Conservation (phyloP, 495 filamentous ascomycete genomes). For the Tuber aestivum region DNA sequence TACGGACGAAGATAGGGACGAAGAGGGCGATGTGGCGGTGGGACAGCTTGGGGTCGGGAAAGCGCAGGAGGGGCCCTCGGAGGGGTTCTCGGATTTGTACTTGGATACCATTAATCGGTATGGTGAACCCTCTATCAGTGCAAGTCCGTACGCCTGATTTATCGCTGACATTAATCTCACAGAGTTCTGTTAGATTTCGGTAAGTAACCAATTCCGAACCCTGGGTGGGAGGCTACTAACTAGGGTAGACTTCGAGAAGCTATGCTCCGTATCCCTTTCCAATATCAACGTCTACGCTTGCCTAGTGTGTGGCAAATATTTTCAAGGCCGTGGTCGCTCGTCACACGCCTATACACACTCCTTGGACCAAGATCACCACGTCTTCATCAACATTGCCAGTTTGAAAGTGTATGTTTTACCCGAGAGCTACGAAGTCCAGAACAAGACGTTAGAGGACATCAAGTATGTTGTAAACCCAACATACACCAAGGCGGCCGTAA, state of each 20-base stretch:
- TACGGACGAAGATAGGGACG: slow-evolving; percentile 42
- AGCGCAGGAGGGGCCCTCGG: slow-evolving; percentile 65
- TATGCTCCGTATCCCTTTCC: slow-evolving; percentile 88
- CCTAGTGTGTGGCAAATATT: slow-evolving; percentile 96
- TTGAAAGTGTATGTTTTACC: slow-evolving; percentile 94
- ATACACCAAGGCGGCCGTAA: slow-evolving; percentile 70
- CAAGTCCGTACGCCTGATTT: neutral
- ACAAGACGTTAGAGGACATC: slow-evolving; percentile 94
- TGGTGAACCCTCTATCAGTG: neutral
- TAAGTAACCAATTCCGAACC: neutral
- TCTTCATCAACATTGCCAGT: slow-evolving; percentile 93
- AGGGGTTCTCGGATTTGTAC: slow-evolving; percentile 92
- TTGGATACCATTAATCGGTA: slow-evolving; percentile 90
- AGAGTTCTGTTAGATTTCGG: slow-evolving; percentile 34
- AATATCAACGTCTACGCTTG: slow-evolving; percentile 99
- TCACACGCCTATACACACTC: slow-evolving; percentile 97
- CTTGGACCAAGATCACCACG: slow-evolving; percentile 89
- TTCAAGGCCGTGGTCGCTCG: slow-evolving; percentile 85
- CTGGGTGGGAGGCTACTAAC: slow-evolving; percentile 1
- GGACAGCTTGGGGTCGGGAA: slow-evolving; percentile 18
- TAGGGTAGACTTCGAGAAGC: slow-evolving; percentile 95
- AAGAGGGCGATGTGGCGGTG: slow-evolving; percentile 45
- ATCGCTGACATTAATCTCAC: slow-evolving; percentile 16
- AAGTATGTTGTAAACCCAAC: slow-evolving; percentile 96
- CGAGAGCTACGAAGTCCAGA: slow-evolving; percentile 94